Conservation (phyloP, 2,329 filamentous ascomycete species). For the Penicillium polonicum region DNA sequence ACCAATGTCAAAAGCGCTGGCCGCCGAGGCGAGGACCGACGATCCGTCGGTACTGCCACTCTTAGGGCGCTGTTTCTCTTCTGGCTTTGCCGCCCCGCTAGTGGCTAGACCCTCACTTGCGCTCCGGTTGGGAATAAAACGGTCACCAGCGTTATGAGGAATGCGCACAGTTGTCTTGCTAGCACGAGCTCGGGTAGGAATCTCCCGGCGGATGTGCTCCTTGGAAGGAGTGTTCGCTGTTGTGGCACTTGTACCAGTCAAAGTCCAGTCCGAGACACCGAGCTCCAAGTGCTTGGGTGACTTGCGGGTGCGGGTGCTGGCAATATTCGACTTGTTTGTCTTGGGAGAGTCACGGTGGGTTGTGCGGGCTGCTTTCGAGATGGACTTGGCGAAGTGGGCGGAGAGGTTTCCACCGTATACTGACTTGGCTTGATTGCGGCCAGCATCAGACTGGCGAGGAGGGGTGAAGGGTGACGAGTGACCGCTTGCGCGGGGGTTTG, state of each 20-base stretch:
- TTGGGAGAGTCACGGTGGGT: conserved; percentile 85
- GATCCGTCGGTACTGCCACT: conserved; percentile 70
- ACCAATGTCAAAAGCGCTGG: conserved; percentile 63
- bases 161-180: conserved; percentile 73
- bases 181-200: conserved; percentile 47
- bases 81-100: conserved; percentile 78
- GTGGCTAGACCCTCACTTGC: conserved; percentile 87
- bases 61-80: conserved; percentile 74
- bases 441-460: conserved; percentile 57
- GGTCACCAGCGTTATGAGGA: conserved; percentile 71
- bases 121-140: conserved; percentile 92
- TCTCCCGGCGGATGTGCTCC: conserved; percentile 58
- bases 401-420: conserved; percentile 78
- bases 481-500: conserved; percentile 58
- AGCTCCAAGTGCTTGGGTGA: conserved; percentile 87
- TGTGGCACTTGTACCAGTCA: conserved; percentile 74
- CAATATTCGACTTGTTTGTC: conserved; percentile 97
- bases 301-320: conserved; percentile 52
- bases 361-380: conserved; percentile 45
- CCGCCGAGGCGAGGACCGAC: conserved; percentile 71
- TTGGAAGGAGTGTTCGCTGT: conserved; percentile 58
- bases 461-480: conserved; percentile 76
- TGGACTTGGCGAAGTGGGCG: conserved; percentile 70
- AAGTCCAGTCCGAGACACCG: conserved; percentile 86
- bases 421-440: conserved; percentile 62